A percentile compares a stretch with the other conserved stretches of the same genome.
phyloP scores from a whole-genome alignment of 176 grass and related monocot species.

The Cocos nucifera region DNA sequence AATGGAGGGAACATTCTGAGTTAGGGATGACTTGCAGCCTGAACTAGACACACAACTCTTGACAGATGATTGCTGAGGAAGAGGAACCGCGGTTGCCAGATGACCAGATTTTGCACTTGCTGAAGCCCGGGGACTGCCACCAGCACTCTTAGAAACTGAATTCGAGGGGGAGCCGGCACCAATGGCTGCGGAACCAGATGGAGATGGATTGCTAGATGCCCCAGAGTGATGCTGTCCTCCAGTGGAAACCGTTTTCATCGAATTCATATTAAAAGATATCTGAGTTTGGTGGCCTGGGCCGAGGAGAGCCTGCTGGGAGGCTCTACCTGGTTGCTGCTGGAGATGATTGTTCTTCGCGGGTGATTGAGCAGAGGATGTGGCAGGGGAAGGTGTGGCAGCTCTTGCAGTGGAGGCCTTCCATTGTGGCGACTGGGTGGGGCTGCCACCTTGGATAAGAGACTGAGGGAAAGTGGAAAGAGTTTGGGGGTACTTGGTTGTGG shows the following conservation, averaged over 20 bases:
- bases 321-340: conserved; percentile 47
- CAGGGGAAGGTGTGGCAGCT: conserved; percentile 18
- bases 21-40: no score
- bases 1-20: conserved; percentile 22
- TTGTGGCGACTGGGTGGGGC: conserved; percentile 51
- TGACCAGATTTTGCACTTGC: conserved; percentile 47
- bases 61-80: conserved; percentile 44
- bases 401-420: conserved; percentile 51
- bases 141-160: conserved; percentile 69
- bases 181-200: conserved; percentile 43
- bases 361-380: conserved; percentile 26
- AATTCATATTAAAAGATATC: conserved; percentile 50
- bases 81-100: conserved; percentile 17
- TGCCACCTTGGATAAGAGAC: conserved; percentile 40
- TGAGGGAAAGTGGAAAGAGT: conserved; percentile 40
- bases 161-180: conserved; percentile 62
- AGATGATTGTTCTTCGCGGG: conserved; percentile 48
- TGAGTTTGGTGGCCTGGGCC: conserved; percentile 55
- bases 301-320: conserved; percentile 33
- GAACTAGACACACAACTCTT: conserved; percentile 24
- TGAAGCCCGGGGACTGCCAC: conserved; percentile 54
- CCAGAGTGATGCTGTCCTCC: conserved; percentile 12
- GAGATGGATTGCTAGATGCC: conserved; percentile 37
- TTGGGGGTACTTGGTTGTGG: conserved; percentile 20
- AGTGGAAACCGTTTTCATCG: conserved; percentile 40